These are phyloP conservation scores for Ogataea kodamae DNA, from an alignment of 805 yeast genomes.

Conservation along the genomic window DNA sequence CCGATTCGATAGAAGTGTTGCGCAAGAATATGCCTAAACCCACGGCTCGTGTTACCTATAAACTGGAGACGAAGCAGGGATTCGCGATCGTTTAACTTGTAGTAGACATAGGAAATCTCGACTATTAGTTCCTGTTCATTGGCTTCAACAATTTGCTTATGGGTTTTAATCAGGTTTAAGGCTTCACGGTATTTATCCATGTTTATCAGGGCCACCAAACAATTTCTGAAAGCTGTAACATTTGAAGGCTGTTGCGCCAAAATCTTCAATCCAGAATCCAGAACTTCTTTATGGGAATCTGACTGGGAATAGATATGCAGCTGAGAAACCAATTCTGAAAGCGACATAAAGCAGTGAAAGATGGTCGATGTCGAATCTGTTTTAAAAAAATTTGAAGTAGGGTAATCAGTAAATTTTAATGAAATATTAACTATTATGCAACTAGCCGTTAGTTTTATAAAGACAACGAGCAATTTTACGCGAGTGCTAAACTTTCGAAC, in stretches of 20 bases:
- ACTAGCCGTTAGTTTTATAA: neutral
- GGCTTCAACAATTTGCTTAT: constrained; percentile 12
- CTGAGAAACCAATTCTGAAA: constrained; percentile 33
- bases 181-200: constrained; percentile 55
- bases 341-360: constrained; percentile 19
- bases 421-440: constrained; percentile 2
- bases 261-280: constrained; percentile 28
- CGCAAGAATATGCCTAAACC: constrained; percentile 47
- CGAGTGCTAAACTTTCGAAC: no score
- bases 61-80: constrained; percentile 22
- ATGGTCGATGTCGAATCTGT: constrained; percentile 3
- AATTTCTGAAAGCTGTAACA: constrained; percentile 34
- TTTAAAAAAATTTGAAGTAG: constrained; percentile 9
- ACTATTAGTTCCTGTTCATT: constrained; percentile 37
- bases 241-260: constrained; percentile 30
- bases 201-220: constrained; percentile 57
- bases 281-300: constrained; percentile 35
- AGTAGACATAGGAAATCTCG: constrained; percentile 57
- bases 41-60: constrained; percentile 29
- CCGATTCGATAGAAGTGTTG: constrained; percentile 52
- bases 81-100: constrained; percentile 42
- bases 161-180: constrained; percentile 36
- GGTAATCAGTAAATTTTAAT: constrained; percentile 10
- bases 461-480: neutral
- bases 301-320: constrained; percentile 35